Conservation (phyloP, 2,329 filamentous ascomycete species). For the Cordyceps pruinosa region DNA sequence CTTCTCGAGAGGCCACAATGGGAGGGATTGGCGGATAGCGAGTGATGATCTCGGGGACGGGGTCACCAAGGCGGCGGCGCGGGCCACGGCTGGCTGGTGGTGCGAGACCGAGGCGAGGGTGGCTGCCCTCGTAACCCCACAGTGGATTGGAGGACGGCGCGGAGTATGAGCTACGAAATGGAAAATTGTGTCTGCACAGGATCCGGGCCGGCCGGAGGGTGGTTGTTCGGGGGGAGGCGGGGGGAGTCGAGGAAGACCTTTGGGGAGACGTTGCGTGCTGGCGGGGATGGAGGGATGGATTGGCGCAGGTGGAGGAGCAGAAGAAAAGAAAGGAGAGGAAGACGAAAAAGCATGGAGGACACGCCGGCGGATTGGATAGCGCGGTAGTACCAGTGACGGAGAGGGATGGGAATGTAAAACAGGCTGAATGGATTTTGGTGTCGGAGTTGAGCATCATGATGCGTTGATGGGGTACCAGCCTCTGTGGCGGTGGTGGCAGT, state of each 20-base stretch:
- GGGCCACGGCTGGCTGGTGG: not conserved
- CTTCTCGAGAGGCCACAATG: not conserved
- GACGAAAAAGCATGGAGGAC: not conserved
- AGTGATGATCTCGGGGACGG: not conserved
- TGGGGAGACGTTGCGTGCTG: no score
- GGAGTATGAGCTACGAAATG: no score
- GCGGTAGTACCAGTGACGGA: no score
- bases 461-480: not conserved
- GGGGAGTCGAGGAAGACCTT: no score
- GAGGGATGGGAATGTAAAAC: no score
- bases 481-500: not conserved
- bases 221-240: no score
- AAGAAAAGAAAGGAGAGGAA: not conserved
- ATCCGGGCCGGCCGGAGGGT: no score
- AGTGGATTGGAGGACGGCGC: not conserved
- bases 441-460: not conserved
- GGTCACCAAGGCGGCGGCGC: not conserved
- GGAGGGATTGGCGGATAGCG: not conserved
- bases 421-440: not conserved
- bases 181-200: no score
- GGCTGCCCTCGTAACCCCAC: conserved; percentile 9
- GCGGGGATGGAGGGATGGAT: no score
- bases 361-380: no score
- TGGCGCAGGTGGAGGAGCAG: not conserved
- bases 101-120: not conserved